These are phyloP conservation scores for Rhytidhysteron rufulum DNA, from an alignment of 2,329 filamentous ascomycete species.

Conservation along the genomic window DNA sequence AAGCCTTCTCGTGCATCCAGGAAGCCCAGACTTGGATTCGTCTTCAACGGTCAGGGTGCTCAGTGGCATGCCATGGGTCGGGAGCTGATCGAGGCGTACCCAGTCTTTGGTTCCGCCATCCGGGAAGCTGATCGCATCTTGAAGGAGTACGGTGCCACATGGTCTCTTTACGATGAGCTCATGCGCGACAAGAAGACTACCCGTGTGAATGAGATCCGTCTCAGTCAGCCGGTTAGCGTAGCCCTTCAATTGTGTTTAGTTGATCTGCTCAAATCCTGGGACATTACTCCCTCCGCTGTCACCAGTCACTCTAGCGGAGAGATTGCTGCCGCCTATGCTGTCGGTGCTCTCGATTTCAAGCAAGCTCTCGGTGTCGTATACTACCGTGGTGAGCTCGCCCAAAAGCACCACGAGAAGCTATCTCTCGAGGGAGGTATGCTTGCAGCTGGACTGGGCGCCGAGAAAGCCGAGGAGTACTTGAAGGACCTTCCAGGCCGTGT, in stretches of 20 bases:
- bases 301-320: conserved; percentile 31
- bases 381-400: conserved; percentile 7
- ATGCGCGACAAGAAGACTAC: not conserved
- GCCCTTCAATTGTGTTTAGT: conserved; percentile 19
- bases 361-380: not conserved
- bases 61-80: conserved; percentile 24
- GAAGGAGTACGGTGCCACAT: not conserved
- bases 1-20: too few relatives aligned
- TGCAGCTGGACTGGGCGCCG: conserved; percentile 26
- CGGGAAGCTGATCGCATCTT: conserved; percentile 3
- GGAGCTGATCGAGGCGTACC: conserved; percentile 14
- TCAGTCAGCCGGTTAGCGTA: conserved; percentile 16
- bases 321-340: conserved; percentile 23
- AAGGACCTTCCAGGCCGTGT: conserved; percentile 4
- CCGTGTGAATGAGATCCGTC: conserved; percentile 5
- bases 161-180: conserved; percentile 1
- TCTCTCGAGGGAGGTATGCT: conserved; percentile 21
- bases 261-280: conserved; percentile 11
- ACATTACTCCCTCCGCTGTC: conserved; percentile 11
- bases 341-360: conserved; percentile 13
- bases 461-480: conserved; percentile 14
- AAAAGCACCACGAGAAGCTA: conserved; percentile 14
- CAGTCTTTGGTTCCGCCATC: conserved; percentile 10
- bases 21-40: conserved; percentile 9
- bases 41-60: conserved; percentile 31